These are phyloP conservation scores for Eucalyptus pumila DNA, from an alignment of 345 rosid species.

Conservation along the genomic window DNA sequence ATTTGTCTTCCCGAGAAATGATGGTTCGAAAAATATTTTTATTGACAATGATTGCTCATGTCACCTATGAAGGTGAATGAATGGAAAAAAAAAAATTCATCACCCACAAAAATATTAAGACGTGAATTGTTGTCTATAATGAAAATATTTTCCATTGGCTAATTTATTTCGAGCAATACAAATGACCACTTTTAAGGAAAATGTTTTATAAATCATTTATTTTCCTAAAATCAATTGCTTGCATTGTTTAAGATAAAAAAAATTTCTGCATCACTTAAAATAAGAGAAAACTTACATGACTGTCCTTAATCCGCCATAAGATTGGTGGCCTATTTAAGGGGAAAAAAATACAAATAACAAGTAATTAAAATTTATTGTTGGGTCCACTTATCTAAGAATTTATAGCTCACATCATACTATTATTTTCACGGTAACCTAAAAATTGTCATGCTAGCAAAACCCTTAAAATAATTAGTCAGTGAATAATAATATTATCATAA, in stretches of 20 bases:
- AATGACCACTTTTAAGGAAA: background rate
- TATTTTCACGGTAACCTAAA: accelerated
- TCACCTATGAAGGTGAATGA: background rate
- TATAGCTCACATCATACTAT: too few species aligned
- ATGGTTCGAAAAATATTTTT: background rate
- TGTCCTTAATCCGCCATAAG: too few species aligned
- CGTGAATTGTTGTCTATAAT: background rate
- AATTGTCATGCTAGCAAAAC: accelerated
- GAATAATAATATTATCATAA: background rate
- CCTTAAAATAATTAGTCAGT: too few species aligned
- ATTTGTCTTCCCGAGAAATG: background rate
- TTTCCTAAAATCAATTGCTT: background rate
- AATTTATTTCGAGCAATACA: background rate
- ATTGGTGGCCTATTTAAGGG: accelerated
- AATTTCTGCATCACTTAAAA: too few species aligned
- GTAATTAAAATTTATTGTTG: accelerated
- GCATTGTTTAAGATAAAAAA: background rate
- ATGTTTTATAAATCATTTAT: background rate
- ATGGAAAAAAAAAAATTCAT: accelerated
- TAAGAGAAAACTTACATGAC: too few species aligned
- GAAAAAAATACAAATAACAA: too few species aligned
- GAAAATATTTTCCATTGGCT: accelerated
- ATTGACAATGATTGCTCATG: background rate
- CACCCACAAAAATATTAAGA: accelerated
- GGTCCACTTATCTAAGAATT: accelerated